Evolutionary conservation across 129 eudicot genomes (phyloP).

Genomic region (Cynara cardunculus): DNA sequence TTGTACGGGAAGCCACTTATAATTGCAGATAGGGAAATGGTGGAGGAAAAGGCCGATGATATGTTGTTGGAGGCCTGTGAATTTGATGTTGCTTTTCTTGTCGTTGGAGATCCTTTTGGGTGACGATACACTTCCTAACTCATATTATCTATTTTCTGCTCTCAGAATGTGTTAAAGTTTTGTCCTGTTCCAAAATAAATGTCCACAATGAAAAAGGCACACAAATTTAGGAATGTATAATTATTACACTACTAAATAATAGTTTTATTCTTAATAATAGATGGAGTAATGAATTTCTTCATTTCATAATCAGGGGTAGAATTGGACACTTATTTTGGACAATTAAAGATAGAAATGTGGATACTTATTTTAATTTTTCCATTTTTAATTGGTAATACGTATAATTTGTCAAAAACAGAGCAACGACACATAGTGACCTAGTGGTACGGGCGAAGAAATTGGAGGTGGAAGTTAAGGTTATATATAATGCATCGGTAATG

Average conservation of each 20-base stretch:
- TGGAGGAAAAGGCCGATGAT: constrained; percentile 74
- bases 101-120: constrained; percentile 99
- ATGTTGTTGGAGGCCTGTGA: constrained; percentile 67
- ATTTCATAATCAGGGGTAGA: background rate
- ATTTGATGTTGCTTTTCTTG: constrained; percentile 81
- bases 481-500: constrained; percentile 95
- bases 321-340: background rate
- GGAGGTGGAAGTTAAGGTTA: constrained; percentile 74
- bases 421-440: constrained; percentile 93
- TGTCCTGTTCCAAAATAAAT: background rate
- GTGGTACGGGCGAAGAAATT: constrained; percentile 89
- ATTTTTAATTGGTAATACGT: background rate
- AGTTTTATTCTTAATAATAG: background rate
- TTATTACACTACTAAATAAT: background rate
- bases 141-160: background rate
- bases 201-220: background rate
- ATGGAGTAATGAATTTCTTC: background rate
- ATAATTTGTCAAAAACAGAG: constrained; percentile 38
- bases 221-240: background rate
- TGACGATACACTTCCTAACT: constrained; percentile 2
- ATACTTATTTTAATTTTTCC: background rate
- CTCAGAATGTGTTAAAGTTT: background rate
- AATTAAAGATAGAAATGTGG: too few relatives aligned
- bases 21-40: constrained; percentile 85
- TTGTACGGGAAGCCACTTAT: constrained; percentile 67